Evolutionary conservation across 192 early-diverging fungal species (phyloP).

Genomic region (Gaertneriomyces semiglobifer): DNA sequence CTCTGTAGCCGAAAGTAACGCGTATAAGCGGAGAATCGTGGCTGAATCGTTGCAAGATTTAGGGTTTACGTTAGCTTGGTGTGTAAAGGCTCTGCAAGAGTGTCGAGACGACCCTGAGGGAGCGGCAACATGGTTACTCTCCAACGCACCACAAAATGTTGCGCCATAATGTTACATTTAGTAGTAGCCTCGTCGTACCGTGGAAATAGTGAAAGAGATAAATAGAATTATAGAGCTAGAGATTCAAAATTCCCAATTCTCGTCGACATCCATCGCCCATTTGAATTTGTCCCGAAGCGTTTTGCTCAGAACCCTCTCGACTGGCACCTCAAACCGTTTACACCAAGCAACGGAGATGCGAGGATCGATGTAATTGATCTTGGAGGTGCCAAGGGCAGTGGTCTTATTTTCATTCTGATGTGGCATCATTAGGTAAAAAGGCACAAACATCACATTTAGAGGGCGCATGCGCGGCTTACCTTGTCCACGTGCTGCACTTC

Average conservation of each 20-base stretch:
- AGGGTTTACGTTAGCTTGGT: constrained; percentile 57
- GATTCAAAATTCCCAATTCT: constrained; percentile 18
- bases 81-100: constrained; percentile 62
- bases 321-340: constrained; percentile 77
- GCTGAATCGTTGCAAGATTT: constrained; percentile 17
- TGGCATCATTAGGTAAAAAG: too few species aligned
- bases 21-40: constrained; percentile 29
- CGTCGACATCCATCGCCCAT: constrained; percentile 67
- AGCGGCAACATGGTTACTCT: constrained; percentile 54
- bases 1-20: constrained; percentile 55
- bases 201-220: neutral
- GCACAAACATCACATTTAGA: neutral
- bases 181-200: neutral
- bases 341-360: constrained; percentile 95
- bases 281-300: constrained; percentile 92
- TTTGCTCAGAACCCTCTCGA: constrained; percentile 91
- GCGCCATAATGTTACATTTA: neutral
- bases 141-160: constrained; percentile 1
- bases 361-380: constrained; percentile 99
- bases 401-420: constrained; percentile 90
- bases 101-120: constrained; percentile 48
- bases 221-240: neutral
- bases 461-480: constrained; percentile 35
- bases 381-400: constrained; percentile 92
- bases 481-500: constrained; percentile 80